Conservation (phyloP, 2,329 filamentous ascomycete genomes). For the Pyricularia sp. region DNA sequence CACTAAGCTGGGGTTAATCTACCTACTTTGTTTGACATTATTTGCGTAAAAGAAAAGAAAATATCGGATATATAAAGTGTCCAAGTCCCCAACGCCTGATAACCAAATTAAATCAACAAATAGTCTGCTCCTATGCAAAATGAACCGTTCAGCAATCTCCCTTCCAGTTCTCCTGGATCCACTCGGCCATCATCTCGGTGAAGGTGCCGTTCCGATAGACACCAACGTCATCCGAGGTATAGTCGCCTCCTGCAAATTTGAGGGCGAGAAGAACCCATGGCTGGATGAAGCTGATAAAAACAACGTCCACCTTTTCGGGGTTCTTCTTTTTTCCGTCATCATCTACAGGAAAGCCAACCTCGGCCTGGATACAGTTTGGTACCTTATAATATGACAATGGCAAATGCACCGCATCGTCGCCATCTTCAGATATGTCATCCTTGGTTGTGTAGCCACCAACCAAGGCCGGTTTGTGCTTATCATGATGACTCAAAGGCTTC, state of each 20-base stretch:
- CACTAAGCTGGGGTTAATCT: not conserved
- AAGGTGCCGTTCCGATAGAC: conserved; percentile 40
- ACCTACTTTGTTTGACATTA: not conserved
- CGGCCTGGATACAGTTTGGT: conserved; percentile 71
- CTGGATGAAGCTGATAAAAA: conserved; percentile 87
- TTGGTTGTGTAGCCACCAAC: conserved; percentile 71
- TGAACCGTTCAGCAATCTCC: conserved; percentile 25
- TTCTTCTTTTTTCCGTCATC: conserved; percentile 19
- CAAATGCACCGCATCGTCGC: conserved; percentile 80
- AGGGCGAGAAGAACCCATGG: conserved; percentile 68
- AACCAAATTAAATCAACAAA: not conserved
- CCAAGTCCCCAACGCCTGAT: not conserved
- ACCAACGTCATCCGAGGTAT: conserved; percentile 31
- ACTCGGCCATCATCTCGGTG: conserved; percentile 40
- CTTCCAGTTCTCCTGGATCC: conserved; percentile 48
- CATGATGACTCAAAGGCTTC: conserved; percentile 16
- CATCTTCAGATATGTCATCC: conserved; percentile 71
- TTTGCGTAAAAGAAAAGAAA: not conserved
- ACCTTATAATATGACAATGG: conserved; percentile 61
- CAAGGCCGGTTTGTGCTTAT: conserved; percentile 26
- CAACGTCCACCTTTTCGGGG: conserved; percentile 67
- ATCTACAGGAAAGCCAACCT: conserved; percentile 43
- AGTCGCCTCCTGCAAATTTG: conserved; percentile 42
- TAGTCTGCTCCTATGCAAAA: not conserved
- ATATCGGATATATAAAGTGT: not conserved